Conservation (phyloP, 1,284 basidiomycete species). For the Inonotus hispidus region DNA sequence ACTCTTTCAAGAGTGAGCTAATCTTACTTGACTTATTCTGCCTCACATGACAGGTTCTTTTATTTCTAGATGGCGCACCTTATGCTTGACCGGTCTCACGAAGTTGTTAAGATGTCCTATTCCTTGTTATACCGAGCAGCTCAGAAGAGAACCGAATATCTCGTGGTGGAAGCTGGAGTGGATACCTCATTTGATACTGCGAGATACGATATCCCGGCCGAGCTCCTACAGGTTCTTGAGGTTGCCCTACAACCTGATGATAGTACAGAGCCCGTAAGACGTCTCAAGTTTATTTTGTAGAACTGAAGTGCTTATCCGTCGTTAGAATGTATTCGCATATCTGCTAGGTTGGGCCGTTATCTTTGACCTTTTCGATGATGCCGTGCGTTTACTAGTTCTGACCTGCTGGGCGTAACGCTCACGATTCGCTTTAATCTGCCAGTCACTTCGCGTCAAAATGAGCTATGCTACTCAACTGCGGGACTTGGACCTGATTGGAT, state of each 20-base stretch:
- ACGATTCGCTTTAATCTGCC: constrained; percentile 1
- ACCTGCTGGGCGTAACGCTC: neutral
- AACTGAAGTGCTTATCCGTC: neutral
- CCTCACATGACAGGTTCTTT: neutral
- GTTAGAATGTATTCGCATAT: constrained; percentile 51
- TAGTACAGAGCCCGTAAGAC: constrained; percentile 14
- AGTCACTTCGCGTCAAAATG: constrained; percentile 79
- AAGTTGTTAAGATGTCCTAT: constrained; percentile 70
- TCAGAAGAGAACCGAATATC: constrained; percentile 63
- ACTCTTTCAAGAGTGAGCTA: constrained; percentile 53
- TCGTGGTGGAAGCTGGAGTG: constrained; percentile 83
- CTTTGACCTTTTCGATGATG: constrained; percentile 83
- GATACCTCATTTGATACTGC: constrained; percentile 46
- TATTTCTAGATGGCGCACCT: constrained; percentile 65
- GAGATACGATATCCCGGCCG: constrained; percentile 53
- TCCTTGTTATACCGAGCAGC: constrained; percentile 60
- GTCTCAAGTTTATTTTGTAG: constrained; percentile 12
- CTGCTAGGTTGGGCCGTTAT: constrained; percentile 89
- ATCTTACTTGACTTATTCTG: neutral
- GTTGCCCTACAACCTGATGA: constrained; percentile 29
- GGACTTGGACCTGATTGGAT: constrained; percentile 56
- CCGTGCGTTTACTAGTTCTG: constrained; percentile 48
- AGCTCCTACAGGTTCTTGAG: constrained; percentile 63
- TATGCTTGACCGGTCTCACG: constrained; percentile 56
- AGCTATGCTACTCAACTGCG: constrained; percentile 85